phyloP scores from a whole-genome alignment of 106 monocot species.

The Dioscorea zingiberensis region DNA sequence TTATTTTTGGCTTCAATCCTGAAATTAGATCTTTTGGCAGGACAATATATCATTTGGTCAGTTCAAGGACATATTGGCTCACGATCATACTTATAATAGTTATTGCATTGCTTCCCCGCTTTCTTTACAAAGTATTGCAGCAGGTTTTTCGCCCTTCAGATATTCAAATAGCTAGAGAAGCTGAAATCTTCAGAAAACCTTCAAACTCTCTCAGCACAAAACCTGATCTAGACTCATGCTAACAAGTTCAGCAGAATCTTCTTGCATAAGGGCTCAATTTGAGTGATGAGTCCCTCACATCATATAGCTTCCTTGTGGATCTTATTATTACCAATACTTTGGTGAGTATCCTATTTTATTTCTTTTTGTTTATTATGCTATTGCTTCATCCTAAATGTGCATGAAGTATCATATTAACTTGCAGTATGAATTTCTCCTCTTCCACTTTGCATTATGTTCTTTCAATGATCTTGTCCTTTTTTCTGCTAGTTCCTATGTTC shows the following conservation, averaged over 20 bases:
- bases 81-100: slow-evolving; percentile 72
- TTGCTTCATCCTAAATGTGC: too few relatives aligned
- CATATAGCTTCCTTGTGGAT: background rate
- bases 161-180: slow-evolving; percentile 95
- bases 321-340: background rate
- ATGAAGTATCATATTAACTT: too few relatives aligned
- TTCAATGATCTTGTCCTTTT: too few relatives aligned
- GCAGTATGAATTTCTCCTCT: too few relatives aligned
- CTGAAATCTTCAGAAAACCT: slow-evolving; percentile 61
- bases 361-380: background rate
- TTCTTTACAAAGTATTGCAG: slow-evolving; percentile 66
- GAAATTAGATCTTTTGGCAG: slow-evolving; percentile 33
- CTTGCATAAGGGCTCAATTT: background rate
- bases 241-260: slow-evolving; percentile 14
- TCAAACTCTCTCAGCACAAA: slow-evolving; percentile 21
- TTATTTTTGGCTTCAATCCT: slow-evolving; percentile 5
- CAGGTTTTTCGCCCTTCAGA: slow-evolving; percentile 84
- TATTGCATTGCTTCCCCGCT: slow-evolving; percentile 84
- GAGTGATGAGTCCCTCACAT: background rate
- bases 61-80: slow-evolving; percentile 78
- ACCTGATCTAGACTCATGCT: slow-evolving; percentile 33
- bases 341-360: background rate
- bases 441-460: too few relatives aligned
- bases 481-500: too few relatives aligned
- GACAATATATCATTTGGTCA: slow-evolving; percentile 77